Evolutionary conservation across 2,329 filamentous ascomycete species (phyloP).

Genomic region (Davidsoniella eucalypti): DNA sequence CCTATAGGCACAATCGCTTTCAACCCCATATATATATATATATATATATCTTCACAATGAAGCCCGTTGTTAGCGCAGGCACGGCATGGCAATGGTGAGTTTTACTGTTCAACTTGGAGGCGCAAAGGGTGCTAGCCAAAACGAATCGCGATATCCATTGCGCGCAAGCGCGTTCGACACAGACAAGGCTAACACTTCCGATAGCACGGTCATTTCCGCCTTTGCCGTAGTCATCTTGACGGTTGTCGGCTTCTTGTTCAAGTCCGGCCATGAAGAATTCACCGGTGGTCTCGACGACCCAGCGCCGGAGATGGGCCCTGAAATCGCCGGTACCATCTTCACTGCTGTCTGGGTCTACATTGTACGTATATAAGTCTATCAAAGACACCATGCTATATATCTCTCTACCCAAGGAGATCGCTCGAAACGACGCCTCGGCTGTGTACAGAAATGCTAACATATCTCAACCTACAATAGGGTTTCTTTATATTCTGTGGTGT

Average conservation of each 20-base stretch:
- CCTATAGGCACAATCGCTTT: no score
- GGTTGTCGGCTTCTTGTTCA: slow-evolving; percentile 54
- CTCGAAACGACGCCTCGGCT: neutral
- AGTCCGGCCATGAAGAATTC: slow-evolving; percentile 65
- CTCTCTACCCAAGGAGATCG: neutral
- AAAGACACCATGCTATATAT: neutral
- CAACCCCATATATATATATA: no score
- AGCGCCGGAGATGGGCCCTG: slow-evolving; percentile 51
- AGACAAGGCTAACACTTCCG: slow-evolving; percentile 4
- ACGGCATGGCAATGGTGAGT: slow-evolving; percentile 91
- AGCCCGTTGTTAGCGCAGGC: slow-evolving; percentile 79
- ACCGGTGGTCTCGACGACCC: slow-evolving; percentile 60
- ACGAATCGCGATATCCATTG: no score
- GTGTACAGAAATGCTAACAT: neutral
- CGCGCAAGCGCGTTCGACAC: neutral
- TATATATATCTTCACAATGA: slow-evolving; percentile 46
- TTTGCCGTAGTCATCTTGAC: slow-evolving; percentile 51
- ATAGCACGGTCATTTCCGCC: slow-evolving; percentile 55
- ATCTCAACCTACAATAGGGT: slow-evolving; percentile 31
- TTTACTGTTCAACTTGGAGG: neutral
- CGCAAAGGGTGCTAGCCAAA: neutral
- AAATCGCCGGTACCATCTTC: slow-evolving; percentile 73
- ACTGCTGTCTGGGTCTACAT: slow-evolving; percentile 75
- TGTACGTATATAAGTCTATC: slow-evolving; percentile 39
- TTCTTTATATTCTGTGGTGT: slow-evolving; percentile 87